Conservation (phyloP, 176 grass and related monocot genomes). For the Oryza australiensis region DNA sequence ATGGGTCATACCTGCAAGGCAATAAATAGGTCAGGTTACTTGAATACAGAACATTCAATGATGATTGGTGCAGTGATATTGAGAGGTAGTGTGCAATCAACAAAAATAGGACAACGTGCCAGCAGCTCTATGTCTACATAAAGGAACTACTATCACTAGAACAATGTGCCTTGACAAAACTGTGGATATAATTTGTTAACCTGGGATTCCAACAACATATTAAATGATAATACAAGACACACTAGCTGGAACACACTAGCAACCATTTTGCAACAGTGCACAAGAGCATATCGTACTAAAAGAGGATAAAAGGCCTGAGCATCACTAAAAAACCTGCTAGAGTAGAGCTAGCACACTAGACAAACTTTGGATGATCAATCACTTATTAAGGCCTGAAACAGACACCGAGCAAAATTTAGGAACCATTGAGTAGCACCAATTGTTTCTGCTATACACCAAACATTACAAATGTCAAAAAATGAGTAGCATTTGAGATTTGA, state of each 20-base stretch:
- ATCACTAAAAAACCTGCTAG: background rate
- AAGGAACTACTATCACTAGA: background rate
- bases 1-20: constrained; percentile 53
- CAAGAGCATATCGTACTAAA: background rate
- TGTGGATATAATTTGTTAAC: background rate
- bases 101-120: background rate
- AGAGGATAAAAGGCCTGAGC: background rate
- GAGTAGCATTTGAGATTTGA: background rate
- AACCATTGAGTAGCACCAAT: background rate
- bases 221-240: background rate
- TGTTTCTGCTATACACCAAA: too few relatives aligned
- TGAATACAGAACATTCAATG: background rate
- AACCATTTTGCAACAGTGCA: background rate
- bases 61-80: background rate
- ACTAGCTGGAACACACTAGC: background rate
- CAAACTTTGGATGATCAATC: background rate
- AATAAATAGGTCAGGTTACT: background rate
- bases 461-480: background rate
- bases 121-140: background rate
- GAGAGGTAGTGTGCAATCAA: background rate
- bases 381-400: background rate
- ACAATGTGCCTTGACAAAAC: background rate
- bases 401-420: background rate
- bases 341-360: background rate
- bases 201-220: background rate